phyloP scores from a whole-genome alignment of 2,329 filamentous ascomycete genomes.

The Aspergillus sp. region DNA sequence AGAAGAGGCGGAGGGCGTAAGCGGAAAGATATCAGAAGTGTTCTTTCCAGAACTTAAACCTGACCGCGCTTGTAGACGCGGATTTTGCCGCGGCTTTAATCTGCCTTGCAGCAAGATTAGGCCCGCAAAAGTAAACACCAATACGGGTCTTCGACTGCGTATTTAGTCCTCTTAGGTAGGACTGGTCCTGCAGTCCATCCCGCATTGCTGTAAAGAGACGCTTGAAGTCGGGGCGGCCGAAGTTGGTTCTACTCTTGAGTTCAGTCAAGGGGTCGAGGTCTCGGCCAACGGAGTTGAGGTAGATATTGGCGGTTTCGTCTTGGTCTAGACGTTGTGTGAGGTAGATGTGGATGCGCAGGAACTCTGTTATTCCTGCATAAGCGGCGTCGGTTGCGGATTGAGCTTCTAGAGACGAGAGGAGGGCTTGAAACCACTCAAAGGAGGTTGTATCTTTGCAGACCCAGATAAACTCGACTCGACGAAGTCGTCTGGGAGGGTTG shows the following conservation, averaged over 20 bases:
- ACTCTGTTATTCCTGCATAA: conserved; percentile 61
- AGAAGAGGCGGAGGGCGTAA: too few species aligned
- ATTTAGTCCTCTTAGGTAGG: conserved; percentile 81
- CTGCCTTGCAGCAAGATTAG: conserved; percentile 73
- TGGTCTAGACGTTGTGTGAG: conserved; percentile 90
- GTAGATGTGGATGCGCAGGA: conserved; percentile 97
- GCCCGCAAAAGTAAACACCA: conserved; percentile 97
- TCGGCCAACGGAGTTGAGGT: conserved; percentile 89
- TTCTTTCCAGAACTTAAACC: conserved; percentile 99
- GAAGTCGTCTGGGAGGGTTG: conserved; percentile 83
- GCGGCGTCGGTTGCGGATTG: conserved; percentile 74
- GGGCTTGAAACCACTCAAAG: conserved; percentile 98
- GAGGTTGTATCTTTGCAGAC: conserved; percentile 93
- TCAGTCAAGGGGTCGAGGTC: conserved; percentile 90
- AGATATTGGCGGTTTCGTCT: conserved; percentile 94
- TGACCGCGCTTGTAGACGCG: conserved; percentile 73
- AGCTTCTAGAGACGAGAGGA: conserved; percentile 84
- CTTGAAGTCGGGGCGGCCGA: conserved; percentile 86
- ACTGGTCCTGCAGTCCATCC: conserved; percentile 79
- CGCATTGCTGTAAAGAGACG: conserved; percentile 81
- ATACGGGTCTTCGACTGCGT: conserved; percentile 76
- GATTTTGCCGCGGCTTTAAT: conserved; percentile 79
- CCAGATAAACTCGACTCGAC: conserved; percentile 98
- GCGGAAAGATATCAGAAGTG: conserved; percentile 54
- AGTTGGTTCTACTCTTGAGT: conserved; percentile 85